These are phyloP conservation scores for Selaginella tamariscina DNA, from an alignment of 75 land plant species.

Conservation along the genomic window DNA sequence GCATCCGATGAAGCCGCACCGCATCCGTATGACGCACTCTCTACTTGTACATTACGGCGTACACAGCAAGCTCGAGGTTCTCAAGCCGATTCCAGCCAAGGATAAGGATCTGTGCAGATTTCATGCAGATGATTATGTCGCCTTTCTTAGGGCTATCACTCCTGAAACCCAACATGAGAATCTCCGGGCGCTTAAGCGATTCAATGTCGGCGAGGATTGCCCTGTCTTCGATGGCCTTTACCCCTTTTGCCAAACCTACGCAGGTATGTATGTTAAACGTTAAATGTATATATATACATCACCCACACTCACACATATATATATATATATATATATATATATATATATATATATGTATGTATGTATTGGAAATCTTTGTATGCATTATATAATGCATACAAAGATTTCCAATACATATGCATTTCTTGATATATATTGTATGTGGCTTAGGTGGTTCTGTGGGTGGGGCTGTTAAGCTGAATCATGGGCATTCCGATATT, in stretches of 20 bases:
- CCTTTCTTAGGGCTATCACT: neutral
- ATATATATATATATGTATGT: too few species aligned
- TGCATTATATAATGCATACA: too few species aligned
- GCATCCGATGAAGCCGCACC: slow-evolving; percentile 8
- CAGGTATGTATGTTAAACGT: too few species aligned
- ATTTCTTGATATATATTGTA: too few species aligned
- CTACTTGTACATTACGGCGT: slow-evolving; percentile 8
- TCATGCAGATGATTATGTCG: slow-evolving; percentile 6
- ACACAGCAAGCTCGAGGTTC: neutral
- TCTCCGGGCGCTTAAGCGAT: neutral
- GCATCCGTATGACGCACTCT: slow-evolving; percentile 11
- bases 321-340: too few species aligned
- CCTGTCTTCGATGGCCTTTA: slow-evolving; percentile 52
- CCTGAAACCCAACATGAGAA: slow-evolving; percentile 11
- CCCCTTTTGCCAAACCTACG: slow-evolving; percentile 42
- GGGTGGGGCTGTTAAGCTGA: slow-evolving; percentile 34
- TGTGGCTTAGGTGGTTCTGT: slow-evolving; percentile 51
- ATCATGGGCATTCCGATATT: slow-evolving; percentile 8
- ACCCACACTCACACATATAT: too few species aligned
- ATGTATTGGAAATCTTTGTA: too few species aligned
- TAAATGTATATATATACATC: too few species aligned
- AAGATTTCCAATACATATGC: too few species aligned
- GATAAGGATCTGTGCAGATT: neutral
- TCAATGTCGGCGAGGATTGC: slow-evolving; percentile 9
- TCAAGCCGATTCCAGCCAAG: neutral